Evolutionary conservation across 2,329 filamentous ascomycete genomes (phyloP).

Genomic region (Xylaria sp.): DNA sequence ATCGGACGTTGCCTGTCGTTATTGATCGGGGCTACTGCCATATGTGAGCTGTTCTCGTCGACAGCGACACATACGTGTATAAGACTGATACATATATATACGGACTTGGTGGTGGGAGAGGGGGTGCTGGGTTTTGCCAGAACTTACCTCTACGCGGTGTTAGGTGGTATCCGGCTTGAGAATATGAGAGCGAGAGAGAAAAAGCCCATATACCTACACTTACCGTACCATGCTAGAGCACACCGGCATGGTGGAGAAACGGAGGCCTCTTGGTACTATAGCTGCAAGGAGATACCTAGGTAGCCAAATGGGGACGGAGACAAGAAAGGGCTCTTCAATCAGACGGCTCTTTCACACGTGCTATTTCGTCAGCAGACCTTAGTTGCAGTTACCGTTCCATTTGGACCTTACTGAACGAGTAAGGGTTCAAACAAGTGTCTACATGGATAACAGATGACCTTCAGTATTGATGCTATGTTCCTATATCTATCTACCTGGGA

Average conservation of each 20-base stretch:
- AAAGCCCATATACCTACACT: background rate
- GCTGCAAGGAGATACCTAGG: slow-evolving; percentile 6
- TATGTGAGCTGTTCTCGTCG: no score
- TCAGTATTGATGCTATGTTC: background rate
- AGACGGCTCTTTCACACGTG: slow-evolving; percentile 15
- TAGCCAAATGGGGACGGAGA: slow-evolving; percentile 12
- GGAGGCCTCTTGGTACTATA: slow-evolving; percentile 31
- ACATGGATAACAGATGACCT: slow-evolving; percentile 4
- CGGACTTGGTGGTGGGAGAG: no score
- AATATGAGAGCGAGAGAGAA: slow-evolving; percentile 11
- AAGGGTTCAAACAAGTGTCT: background rate
- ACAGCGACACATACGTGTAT: no score
- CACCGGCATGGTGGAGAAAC: slow-evolving; percentile 20
- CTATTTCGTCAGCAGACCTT: slow-evolving; percentile 24
- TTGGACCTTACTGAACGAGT: slow-evolving; percentile 23
- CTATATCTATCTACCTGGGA: no score
- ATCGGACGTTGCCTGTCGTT: no score
- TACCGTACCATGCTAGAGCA: background rate
- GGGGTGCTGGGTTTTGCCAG: no score
- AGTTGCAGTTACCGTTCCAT: slow-evolving; percentile 15
- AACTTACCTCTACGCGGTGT: no score
- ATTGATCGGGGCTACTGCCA: background rate
- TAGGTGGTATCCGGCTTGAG: slow-evolving; percentile 3
- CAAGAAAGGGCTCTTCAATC: slow-evolving; percentile 8
- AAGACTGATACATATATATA: no score